Conservation (phyloP, 2,329 filamentous ascomycete genomes). For the Verticillium nubilum region DNA sequence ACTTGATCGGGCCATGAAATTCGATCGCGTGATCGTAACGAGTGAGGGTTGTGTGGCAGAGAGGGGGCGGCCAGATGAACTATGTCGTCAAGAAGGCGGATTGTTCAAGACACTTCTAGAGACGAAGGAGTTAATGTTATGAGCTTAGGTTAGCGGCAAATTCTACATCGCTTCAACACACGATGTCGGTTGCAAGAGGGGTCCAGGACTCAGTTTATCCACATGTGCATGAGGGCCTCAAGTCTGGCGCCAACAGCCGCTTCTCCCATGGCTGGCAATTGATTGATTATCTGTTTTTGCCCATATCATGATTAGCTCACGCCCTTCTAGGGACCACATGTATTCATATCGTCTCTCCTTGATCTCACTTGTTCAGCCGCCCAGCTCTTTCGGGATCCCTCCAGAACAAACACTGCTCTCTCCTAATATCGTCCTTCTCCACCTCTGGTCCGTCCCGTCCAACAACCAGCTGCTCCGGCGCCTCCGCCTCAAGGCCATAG, state of each 20-base stretch:
- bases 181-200: too few relatives aligned
- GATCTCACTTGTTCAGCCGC: conserved; percentile 27
- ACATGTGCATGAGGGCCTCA: too few relatives aligned
- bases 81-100: neutral
- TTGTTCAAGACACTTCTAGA: conserved; percentile 3
- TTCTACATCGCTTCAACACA: too few relatives aligned
- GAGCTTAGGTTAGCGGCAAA: too few relatives aligned
- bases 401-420: conserved; percentile 27
- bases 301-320: too few relatives aligned
- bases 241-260: too few relatives aligned
- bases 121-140: neutral
- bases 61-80: conserved; percentile 2
- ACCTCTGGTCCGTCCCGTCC: conserved; percentile 22
- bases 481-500: conserved; percentile 16
- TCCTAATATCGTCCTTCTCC: conserved; percentile 25
- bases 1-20: conserved; percentile 39
- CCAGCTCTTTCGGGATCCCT: conserved; percentile 25
- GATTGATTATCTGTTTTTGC: too few relatives aligned
- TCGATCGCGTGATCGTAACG: conserved; percentile 38
- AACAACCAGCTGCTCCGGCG: conserved; percentile 24
- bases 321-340: too few relatives aligned
- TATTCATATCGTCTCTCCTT: too few relatives aligned
- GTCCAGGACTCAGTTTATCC: too few relatives aligned
- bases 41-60: conserved; percentile 34
- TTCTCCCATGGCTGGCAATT: too few relatives aligned